Evolutionary conservation across 495 filamentous ascomycete species (phyloP).

Genomic region (Penicillium mononematosum): DNA sequence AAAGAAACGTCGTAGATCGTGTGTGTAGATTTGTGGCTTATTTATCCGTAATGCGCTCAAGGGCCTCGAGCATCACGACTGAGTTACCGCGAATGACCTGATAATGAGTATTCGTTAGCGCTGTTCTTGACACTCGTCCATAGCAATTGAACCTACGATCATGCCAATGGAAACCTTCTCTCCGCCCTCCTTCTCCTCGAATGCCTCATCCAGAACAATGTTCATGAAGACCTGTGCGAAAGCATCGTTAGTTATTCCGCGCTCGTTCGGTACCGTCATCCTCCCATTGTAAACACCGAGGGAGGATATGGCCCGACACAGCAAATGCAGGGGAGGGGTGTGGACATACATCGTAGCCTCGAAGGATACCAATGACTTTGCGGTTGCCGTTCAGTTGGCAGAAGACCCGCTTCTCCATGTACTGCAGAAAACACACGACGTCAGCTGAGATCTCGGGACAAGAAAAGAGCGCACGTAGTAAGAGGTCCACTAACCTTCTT

Average conservation of each 20-base stretch:
- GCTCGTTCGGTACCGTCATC: not conserved
- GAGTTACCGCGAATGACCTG: slow-evolving; percentile 88
- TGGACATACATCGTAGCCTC: slow-evolving; percentile 86
- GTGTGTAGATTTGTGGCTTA: slow-evolving; percentile 24
- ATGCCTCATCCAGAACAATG: slow-evolving; percentile 96
- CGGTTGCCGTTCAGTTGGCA: slow-evolving; percentile 96
- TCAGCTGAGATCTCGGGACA: slow-evolving; percentile 14
- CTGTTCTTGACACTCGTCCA: not conserved
- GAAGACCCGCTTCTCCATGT: slow-evolving; percentile 98
- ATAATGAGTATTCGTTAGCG: slow-evolving; percentile 7
- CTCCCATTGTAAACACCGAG: too few relatives aligned
- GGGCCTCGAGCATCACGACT: slow-evolving; percentile 88
- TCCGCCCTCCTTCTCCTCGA: slow-evolving; percentile 88
- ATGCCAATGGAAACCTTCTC: slow-evolving; percentile 91
- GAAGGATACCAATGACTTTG: slow-evolving; percentile 90
- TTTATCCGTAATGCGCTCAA: slow-evolving; percentile 59
- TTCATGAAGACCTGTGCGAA: slow-evolving; percentile 86
- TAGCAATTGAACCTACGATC: slow-evolving; percentile 62
- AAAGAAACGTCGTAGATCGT: slow-evolving; percentile 24
- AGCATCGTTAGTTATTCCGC: slow-evolving; percentile 11
- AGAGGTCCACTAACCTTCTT: slow-evolving; percentile 70
- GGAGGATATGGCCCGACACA: not conserved
- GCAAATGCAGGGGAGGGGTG: not conserved
- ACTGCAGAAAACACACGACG: slow-evolving; percentile 53
- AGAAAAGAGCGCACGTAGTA: not conserved